These are phyloP conservation scores for Rhizopus sp. DNA, from an alignment of 371 early-diverging fungal species.

Conservation along the genomic window DNA sequence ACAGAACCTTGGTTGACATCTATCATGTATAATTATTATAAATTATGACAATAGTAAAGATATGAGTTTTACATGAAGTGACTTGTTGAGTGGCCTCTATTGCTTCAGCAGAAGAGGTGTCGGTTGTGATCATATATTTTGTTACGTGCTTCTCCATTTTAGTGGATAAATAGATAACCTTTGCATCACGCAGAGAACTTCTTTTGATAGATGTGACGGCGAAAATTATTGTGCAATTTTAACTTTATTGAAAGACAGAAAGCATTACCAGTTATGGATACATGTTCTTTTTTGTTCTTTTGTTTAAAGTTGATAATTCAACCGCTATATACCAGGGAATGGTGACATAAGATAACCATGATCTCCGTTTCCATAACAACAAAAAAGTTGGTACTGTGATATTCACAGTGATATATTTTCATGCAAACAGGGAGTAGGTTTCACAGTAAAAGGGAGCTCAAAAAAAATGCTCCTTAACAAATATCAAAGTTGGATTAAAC, in stretches of 20 bases:
- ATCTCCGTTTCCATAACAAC: no score
- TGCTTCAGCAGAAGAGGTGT: constrained; percentile 37
- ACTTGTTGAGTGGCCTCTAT: constrained; percentile 29
- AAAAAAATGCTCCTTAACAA: not conserved
- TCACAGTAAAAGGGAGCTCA: not conserved
- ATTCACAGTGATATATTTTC: not conserved
- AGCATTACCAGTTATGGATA: no score
- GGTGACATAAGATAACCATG: no score
- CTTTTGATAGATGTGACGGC: constrained; percentile 4
- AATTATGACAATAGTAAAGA: not conserved
- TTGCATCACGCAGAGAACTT: not conserved
- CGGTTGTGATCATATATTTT: constrained; percentile 48
- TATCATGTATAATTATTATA: not conserved
- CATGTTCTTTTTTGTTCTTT: no score
- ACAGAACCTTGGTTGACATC: constrained; percentile 38
- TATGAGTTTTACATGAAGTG: constrained; percentile 26
- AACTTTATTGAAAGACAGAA: no score
- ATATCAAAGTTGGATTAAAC: constrained; percentile 4
- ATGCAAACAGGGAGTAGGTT: constrained; percentile 1
- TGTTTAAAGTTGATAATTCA: no score
- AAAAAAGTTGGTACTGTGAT: no score
- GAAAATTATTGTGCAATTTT: not conserved
- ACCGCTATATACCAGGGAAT: no score
- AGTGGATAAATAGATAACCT: not conserved
- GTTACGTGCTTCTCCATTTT: constrained; percentile 40